Percentiles rank a stretch among this genome's conserved stretches.
These are phyloP conservation scores for Mortierella sp. DNA, from an alignment of 371 early-diverging fungal species.

Conservation along the genomic window DNA sequence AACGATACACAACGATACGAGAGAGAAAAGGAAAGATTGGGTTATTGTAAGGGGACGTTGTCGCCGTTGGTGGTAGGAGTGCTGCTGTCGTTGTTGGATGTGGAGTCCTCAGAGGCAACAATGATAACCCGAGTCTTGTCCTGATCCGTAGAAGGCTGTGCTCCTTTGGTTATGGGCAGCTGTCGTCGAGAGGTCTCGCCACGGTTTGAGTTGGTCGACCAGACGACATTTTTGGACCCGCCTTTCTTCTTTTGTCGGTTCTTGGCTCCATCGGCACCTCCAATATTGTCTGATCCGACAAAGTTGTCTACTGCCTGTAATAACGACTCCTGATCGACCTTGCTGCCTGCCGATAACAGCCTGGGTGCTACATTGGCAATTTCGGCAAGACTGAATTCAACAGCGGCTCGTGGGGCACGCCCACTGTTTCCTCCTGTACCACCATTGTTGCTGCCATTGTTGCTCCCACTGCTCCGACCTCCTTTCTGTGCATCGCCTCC, in stretches of 20 bases:
- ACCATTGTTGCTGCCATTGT: conserved; percentile 6
- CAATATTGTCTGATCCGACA: conserved; percentile 13
- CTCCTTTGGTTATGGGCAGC: not conserved
- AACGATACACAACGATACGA: not conserved
- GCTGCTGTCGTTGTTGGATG: not conserved
- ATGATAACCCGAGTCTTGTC: conserved; percentile 34
- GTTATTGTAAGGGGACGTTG: not conserved
- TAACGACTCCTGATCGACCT: conserved; percentile 2
- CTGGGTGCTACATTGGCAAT: conserved; percentile 51
- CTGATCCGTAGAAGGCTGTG: not conserved
- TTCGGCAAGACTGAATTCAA: conserved; percentile 50
- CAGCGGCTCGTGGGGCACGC: conserved; percentile 38
- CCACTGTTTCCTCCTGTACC: conserved; percentile 6
- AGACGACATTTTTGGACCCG: conserved; percentile 39
- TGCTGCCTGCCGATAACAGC: conserved; percentile 9
- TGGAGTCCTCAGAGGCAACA: conserved; percentile 16
- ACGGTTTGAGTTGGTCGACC: conserved; percentile 58
- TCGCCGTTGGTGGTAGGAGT: not conserved
- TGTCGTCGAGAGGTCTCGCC: conserved; percentile 45
- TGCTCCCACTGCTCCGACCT: conserved; percentile 23
- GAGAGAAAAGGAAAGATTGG: not conserved
- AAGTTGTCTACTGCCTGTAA: not conserved
- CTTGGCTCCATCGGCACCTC: conserved; percentile 12
- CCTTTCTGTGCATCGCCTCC: conserved; percentile 24
- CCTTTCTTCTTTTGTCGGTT: conserved; percentile 24